Evolutionary conservation across 768 basidiomycete species (phyloP).

Genomic region (Crucibulum laeve): DNA sequence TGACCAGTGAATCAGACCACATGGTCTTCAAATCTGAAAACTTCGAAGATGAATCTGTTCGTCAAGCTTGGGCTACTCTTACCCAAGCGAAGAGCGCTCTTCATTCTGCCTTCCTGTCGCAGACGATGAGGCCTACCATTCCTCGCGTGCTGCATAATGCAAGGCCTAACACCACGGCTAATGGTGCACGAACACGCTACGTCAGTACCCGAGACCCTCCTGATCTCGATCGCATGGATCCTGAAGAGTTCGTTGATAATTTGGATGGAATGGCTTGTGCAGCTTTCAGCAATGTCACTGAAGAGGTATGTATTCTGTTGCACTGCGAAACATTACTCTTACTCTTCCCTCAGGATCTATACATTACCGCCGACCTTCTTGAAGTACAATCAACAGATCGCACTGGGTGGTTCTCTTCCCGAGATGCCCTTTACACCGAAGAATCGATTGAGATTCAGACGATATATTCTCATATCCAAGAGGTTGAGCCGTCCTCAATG

Average conservation of each 20-base stretch:
- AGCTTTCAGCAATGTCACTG: slow-evolving; percentile 70
- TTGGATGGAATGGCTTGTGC: slow-evolving; percentile 74
- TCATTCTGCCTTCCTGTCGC: slow-evolving; percentile 40
- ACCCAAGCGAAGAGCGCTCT: slow-evolving; percentile 37
- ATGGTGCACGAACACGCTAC: slow-evolving; percentile 26
- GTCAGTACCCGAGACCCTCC: slow-evolving; percentile 46
- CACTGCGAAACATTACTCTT: not conserved
- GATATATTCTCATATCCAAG: slow-evolving; percentile 68
- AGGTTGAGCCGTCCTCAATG: slow-evolving; percentile 68
- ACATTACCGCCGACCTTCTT: slow-evolving; percentile 70
- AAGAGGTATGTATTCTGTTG: slow-evolving; percentile 49
- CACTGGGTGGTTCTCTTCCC: slow-evolving; percentile 69
- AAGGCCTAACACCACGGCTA: slow-evolving; percentile 14
- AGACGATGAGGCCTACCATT: slow-evolving; percentile 58
- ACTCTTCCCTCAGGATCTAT: slow-evolving; percentile 54
- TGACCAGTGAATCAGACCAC: slow-evolving; percentile 53
- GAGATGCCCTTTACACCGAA: slow-evolving; percentile 48
- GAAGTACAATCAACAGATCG: slow-evolving; percentile 80
- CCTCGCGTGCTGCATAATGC: slow-evolving; percentile 19
- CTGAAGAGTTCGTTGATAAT: slow-evolving; percentile 73
- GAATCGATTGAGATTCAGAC: slow-evolving; percentile 78
- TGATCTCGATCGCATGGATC: slow-evolving; percentile 56
- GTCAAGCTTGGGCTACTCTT: slow-evolving; percentile 41
- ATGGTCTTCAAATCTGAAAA: slow-evolving; percentile 35
- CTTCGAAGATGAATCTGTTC: slow-evolving; percentile 40